Evolutionary conservation across 1,284 basidiomycete genomes (phyloP), one percentile per base, ranked within the genome.

Genomic region (Gastroboletus turbinatus): DNA sequence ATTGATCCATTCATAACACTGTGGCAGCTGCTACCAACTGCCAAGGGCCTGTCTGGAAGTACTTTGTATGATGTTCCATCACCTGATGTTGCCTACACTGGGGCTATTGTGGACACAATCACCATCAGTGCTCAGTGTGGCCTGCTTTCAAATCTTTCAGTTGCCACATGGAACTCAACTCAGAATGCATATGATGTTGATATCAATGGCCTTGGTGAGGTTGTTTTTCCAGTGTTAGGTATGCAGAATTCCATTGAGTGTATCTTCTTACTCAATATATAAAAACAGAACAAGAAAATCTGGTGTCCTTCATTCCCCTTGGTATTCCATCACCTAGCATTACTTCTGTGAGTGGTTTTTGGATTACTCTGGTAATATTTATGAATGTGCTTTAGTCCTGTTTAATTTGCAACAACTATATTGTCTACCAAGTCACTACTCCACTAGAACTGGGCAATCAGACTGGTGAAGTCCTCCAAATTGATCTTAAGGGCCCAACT

Each of bases 41-140:
- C 48, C 1, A 57, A 55, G 5, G 63, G 63, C 3, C 16, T 67
- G 17, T 13, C 8, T 39, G 52, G 53, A 0, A 63, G 19, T 5
- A 48, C 35, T 5, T 5, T 67, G 7, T 64, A 58, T 55, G 65
- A 64, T 30, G 44, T 56, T 0, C 52, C 61, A 33, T 30, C 14
- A 1, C 1, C 53, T 4, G 25, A 21, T 7, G 13, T 29, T 21
- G 7, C 14, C 5, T 56, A 61, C 9, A 50, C 27, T 19, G 47
- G 23, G 0, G 63, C 64, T 5, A 0, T 30, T 23, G 55, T 64
- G 6, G 53, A 64, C 33, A 50, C 44, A 14, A 55, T 61, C 14
- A 53, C 42, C 2, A 51, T 67, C 3, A 47, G 1, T 44, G 44
- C 53, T 25, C 5, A 62, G 2, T 62, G 61, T 47, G 60, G 63